Percentiles rank a stretch among this genome's conserved stretches.
Evolutionary conservation across 305 asterid species (phyloP).

Genomic region (Solanum hybrid): DNA sequence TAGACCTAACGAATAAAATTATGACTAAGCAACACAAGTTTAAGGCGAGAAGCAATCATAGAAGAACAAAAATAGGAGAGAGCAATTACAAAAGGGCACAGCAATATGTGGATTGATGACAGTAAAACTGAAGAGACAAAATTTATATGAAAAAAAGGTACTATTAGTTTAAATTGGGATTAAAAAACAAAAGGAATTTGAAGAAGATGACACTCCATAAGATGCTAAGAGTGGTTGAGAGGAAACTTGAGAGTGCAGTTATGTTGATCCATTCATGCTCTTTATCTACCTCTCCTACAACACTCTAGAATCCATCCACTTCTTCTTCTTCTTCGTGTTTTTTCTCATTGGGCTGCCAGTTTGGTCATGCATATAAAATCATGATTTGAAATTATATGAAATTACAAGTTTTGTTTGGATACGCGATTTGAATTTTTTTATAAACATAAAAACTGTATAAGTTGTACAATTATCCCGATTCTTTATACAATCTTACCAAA

Average conservation of each 20-base stretch:
- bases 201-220: not conserved
- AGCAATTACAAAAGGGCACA: not conserved
- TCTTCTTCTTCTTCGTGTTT: not conserved
- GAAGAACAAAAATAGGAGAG: not conserved
- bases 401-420: too few species aligned
- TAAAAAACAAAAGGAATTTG: not conserved
- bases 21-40: not conserved
- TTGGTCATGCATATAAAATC: not conserved
- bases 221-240: slow-evolving; percentile 6
- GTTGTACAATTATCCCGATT: too few species aligned
- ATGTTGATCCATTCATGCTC: not conserved
- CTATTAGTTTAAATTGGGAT: not conserved
- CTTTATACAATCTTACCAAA: too few species aligned
- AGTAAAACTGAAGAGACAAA: not conserved
- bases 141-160: not conserved
- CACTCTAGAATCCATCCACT: not conserved
- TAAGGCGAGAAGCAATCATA: not conserved
- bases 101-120: not conserved
- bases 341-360: not conserved
- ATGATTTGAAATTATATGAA: too few species aligned
- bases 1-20: not conserved
- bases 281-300: not conserved
- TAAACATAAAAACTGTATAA: too few species aligned
- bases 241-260: not conserved
- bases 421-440: too few species aligned